Conservation (phyloP, 306 rosid species). For the Dryas alaskensis region DNA sequence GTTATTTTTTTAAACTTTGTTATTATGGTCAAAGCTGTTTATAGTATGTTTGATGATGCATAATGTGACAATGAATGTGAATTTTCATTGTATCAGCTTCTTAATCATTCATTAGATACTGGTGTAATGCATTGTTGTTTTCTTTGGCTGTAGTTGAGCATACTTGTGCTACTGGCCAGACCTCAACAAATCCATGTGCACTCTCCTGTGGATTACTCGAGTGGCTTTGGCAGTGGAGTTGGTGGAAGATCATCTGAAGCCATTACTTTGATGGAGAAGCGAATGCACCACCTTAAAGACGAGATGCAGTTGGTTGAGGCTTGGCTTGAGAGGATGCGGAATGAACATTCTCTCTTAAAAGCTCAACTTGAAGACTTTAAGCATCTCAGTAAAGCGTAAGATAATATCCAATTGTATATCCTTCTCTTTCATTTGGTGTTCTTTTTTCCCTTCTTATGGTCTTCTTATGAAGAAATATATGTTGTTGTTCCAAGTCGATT, state of each 20-base stretch:
- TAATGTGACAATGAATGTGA: neutral
- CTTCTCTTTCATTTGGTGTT: constrained; percentile 5
- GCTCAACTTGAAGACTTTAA: constrained; percentile 61
- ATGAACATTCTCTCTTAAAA: constrained; percentile 67
- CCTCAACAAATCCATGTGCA: constrained; percentile 78
- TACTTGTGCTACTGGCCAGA: constrained; percentile 67
- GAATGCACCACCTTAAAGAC: constrained; percentile 80
- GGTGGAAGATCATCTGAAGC: constrained; percentile 53
- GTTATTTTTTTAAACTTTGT: neutral
- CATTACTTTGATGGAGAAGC: constrained; percentile 78
- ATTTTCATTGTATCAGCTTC: neutral
- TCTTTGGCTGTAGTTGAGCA: constrained; percentile 74
- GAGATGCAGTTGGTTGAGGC: constrained; percentile 88
- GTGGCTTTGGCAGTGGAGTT: constrained; percentile 38
- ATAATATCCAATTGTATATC: constrained; percentile 21
- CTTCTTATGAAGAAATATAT: neutral
- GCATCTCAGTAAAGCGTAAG: constrained; percentile 26
- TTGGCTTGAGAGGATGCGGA: constrained; percentile 78
- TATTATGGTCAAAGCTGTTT: neutral
- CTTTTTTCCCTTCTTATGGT: neutral
- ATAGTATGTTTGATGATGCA: neutral
- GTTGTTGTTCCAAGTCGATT: neutral
- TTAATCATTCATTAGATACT: neutral
- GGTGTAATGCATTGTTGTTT: constrained; percentile 7
- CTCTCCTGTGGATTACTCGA: constrained; percentile 46